phyloP scores from a whole-genome alignment of 306 rosid genomes.

The Quercus glauca region DNA sequence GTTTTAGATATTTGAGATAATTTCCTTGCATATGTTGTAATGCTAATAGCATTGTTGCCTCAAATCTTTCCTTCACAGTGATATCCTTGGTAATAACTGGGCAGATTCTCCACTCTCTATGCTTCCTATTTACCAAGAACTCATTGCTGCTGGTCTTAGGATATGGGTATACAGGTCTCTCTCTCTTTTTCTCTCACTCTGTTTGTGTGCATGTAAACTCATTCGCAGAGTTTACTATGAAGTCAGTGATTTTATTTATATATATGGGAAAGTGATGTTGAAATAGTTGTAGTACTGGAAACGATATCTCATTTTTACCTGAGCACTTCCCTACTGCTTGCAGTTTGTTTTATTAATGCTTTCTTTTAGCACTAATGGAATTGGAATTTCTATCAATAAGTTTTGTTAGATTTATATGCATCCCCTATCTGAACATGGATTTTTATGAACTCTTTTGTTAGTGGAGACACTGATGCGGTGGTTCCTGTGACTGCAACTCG shows the following conservation, averaged over 20 bases:
- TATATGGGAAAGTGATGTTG: slow-evolving; percentile 5
- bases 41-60: not conserved
- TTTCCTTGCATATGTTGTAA: slow-evolving; percentile 3
- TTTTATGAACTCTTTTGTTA: slow-evolving; percentile 28
- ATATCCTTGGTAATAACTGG: slow-evolving; percentile 76
- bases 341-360: not conserved
- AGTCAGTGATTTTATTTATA: not conserved
- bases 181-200: not conserved
- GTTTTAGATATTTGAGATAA: slow-evolving; percentile 14
- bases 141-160: slow-evolving; percentile 65
- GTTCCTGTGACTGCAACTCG: slow-evolving; percentile 89
- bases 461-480: slow-evolving; percentile 93
- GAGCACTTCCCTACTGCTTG: not conserved
- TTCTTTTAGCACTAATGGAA: not conserved
- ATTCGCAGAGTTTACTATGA: slow-evolving; percentile 5
- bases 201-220: not conserved
- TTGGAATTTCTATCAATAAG: not conserved
- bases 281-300: not conserved
- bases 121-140: slow-evolving; percentile 91
- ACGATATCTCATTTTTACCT: not conserved
- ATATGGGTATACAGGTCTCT: slow-evolving; percentile 89
- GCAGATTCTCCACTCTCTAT: slow-evolving; percentile 84
- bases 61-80: slow-evolving; percentile 43
- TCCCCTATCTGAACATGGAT: not conserved
- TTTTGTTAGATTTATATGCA: not conserved